Percentiles rank a stretch among this genome's conserved stretches.
Evolutionary conservation across 2,329 filamentous ascomycete species (phyloP).

Genomic region (Fusarium algeriense): DNA sequence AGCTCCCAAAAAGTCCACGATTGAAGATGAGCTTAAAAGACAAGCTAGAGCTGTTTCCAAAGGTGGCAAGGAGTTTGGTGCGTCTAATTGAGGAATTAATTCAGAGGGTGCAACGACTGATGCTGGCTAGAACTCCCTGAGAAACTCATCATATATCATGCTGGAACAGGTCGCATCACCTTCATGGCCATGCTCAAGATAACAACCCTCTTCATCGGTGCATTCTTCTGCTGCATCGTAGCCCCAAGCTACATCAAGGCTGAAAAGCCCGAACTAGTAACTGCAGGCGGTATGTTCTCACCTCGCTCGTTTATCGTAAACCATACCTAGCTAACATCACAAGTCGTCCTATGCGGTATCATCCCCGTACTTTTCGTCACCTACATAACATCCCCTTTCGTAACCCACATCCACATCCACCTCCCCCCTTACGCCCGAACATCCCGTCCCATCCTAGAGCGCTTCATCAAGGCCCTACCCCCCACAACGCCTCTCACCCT

Average conservation of each 20-base stretch:
- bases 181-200: slow-evolving; percentile 79
- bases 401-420: slow-evolving; percentile 77
- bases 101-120: background rate
- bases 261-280: slow-evolving; percentile 53
- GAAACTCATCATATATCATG: slow-evolving; percentile 79
- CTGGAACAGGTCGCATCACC: slow-evolving; percentile 74
- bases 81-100: accelerated
- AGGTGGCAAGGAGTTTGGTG: slow-evolving; percentile 41
- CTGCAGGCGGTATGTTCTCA: slow-evolving; percentile 53
- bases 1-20: slow-evolving; percentile 21
- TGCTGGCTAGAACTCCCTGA: slow-evolving; percentile 62
- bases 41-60: slow-evolving; percentile 46
- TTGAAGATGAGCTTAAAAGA: slow-evolving; percentile 46
- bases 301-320: background rate
- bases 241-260: slow-evolving; percentile 68
- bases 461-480: slow-evolving; percentile 63
- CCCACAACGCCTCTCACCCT: slow-evolving; percentile 61
- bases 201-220: slow-evolving; percentile 76
- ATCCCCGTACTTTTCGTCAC: slow-evolving; percentile 74
- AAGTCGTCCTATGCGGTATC: slow-evolving; percentile 70
- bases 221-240: slow-evolving; percentile 73
- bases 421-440: slow-evolving; percentile 74
- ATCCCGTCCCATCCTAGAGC: slow-evolving; percentile 67
- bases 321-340: slow-evolving; percentile 1
- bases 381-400: slow-evolving; percentile 76